A percentile compares a stretch with the other conserved stretches of the same genome.
Conservation (phyloP, 768 basidiomycete genomes). For the Mycena latifolia region DNA sequence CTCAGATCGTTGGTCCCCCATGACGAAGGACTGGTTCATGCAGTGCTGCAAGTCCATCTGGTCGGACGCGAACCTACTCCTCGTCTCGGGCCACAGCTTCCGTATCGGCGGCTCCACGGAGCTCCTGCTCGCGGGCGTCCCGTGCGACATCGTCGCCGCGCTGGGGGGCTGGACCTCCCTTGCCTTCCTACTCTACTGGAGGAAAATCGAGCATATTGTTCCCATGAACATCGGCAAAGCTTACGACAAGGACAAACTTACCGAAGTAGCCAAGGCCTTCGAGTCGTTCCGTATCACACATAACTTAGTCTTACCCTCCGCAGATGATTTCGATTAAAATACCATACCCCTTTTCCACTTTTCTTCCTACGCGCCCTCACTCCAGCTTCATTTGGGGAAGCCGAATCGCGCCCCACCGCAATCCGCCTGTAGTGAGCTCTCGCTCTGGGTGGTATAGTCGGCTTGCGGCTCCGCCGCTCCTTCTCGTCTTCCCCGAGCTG, state of each 20-base stretch:
- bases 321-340: not conserved
- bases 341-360: not conserved
- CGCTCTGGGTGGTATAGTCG: not conserved
- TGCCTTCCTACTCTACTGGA: not conserved
- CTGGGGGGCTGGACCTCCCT: slow-evolving; percentile 4
- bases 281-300: not conserved
- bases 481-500: not conserved
- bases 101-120: slow-evolving; percentile 4
- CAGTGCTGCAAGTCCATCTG: not conserved
- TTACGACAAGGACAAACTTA: not conserved
- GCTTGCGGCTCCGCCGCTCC: not conserved
- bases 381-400: not conserved
- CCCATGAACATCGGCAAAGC: slow-evolving; percentile 5
- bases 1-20: not conserved
- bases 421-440: not conserved
- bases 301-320: not conserved
- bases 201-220: slow-evolving; percentile 3
- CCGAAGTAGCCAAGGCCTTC: slow-evolving; percentile 1
- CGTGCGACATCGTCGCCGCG: not conserved
- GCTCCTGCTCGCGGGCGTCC: slow-evolving; percentile 2
- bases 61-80: not conserved
- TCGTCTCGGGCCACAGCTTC: not conserved
- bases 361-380: not conserved
- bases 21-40: slow-evolving; percentile 8
- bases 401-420: not conserved